Evolutionary conservation across 2,329 filamentous ascomycete genomes (phyloP), one percentile per base, ranked within the genome.

Genomic region (Alternaria burnsii): DNA sequence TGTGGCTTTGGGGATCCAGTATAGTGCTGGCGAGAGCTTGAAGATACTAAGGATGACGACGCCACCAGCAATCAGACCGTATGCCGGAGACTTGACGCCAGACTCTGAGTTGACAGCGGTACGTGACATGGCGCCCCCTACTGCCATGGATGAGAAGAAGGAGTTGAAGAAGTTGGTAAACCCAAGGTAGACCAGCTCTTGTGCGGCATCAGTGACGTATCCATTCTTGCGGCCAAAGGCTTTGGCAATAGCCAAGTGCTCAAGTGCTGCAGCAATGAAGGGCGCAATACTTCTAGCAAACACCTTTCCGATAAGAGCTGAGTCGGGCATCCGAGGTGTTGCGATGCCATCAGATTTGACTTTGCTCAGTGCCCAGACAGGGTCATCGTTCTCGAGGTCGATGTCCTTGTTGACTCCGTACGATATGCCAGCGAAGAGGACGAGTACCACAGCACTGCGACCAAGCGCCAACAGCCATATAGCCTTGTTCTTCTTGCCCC

Each of bases 1-100:
- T 0, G 86, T 88, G 0, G 88, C 83, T 66, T 89, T 88, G 1
- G 88, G 88, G n/a, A 90, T 87, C 86, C 87, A 91, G 76, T 87
- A 89, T 0, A 91, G 81, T 0, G 86, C 84, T 0, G 84, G 85
- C 0, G 85, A 85, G 38, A 90, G 83, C 59, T 87, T 83, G 69
- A 87, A 90, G 26, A 90, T 84, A 20, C 84, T 87, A 1, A 90
- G 74, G 8, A 90, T 78, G 18, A 90, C 86, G 48, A 88, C 86
- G 5, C 82, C 86, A 3, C 87, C 84, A 0, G 88, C 89, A 55
- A 90, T 80, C 22, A 88, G 66, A 5, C 88, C 87, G 42, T 85
- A 87, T 0, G 89, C 77, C 0, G 88, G 88, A 6, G 86, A 88
- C 62, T 84, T 85, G 68, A 90, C 88, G 34, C 85, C 84, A 51